Evolutionary conservation across 2,329 filamentous ascomycete genomes (phyloP).

Genomic region (Phoma sp.): DNA sequence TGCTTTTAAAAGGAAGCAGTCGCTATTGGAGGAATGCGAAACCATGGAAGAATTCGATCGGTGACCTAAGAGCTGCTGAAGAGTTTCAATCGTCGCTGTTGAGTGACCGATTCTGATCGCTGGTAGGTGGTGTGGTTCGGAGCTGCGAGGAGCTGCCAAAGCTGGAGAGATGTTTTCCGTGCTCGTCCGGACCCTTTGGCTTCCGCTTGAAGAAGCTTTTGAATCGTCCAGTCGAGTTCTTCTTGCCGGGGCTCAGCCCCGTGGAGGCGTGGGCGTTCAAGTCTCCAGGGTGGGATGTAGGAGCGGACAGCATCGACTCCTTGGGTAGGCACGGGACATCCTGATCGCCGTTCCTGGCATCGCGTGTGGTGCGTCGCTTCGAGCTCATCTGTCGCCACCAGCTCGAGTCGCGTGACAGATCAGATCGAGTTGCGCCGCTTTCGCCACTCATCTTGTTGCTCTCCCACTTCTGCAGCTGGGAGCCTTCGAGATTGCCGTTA

Average conservation of each 20-base stretch:
- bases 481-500: constrained; percentile 43
- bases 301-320: constrained; percentile 33
- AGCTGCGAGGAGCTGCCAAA: constrained; percentile 46
- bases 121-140: constrained; percentile 40
- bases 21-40: background rate
- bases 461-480: constrained; percentile 42
- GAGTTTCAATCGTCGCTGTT: constrained; percentile 44
- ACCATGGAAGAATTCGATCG: background rate
- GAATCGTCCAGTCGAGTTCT: constrained; percentile 41
- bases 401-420: constrained; percentile 39
- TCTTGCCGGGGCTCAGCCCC: constrained; percentile 33
- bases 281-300: constrained; percentile 23
- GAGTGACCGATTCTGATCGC: constrained; percentile 43
- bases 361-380: constrained; percentile 33
- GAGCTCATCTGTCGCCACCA: constrained; percentile 48
- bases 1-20: background rate
- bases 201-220: constrained; percentile 48
- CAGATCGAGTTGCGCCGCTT: constrained; percentile 37
- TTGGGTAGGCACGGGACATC: constrained; percentile 33
- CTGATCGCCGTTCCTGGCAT: constrained; percentile 39
- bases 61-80: background rate
- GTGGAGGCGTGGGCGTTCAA: constrained; percentile 19
- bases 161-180: constrained; percentile 44
- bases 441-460: constrained; percentile 41
- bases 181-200: constrained; percentile 35